Evolutionary conservation across 345 rosid species (phyloP).

Genomic region (Excoecaria cochinchinensis): DNA sequence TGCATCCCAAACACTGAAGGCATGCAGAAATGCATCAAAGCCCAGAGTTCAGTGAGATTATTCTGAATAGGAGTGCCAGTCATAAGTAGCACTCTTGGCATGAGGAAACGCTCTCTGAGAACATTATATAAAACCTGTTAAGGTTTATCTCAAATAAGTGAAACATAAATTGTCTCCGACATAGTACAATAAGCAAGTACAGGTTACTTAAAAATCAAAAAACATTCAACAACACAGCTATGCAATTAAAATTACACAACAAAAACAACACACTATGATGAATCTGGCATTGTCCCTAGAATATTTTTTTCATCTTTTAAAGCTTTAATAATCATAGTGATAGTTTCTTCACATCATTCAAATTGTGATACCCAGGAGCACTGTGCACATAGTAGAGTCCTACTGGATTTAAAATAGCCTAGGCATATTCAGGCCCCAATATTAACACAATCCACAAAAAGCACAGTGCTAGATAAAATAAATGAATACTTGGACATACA

Average conservation of each 20-base stretch:
- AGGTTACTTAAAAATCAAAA: not conserved
- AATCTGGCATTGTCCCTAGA: not conserved
- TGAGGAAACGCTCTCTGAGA: slow-evolving; percentile 57
- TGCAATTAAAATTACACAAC: not conserved
- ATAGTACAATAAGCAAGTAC: not conserved
- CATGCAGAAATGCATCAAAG: slow-evolving; percentile 91
- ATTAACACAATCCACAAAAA: not conserved
- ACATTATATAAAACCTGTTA: slow-evolving; percentile 73
- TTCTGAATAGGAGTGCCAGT: slow-evolving; percentile 93
- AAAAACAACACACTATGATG: not conserved
- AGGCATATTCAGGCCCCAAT: not conserved
- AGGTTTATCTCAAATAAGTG: slow-evolving; percentile 9
- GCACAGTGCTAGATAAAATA: not conserved
- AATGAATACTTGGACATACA: slow-evolving; percentile 42
- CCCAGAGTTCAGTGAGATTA: slow-evolving; percentile 90
- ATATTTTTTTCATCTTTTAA: not conserved
- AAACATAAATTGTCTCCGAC: not conserved
- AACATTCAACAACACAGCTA: not conserved
- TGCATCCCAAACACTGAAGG: slow-evolving; percentile 77
- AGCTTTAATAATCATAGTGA: not conserved
- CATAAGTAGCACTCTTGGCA: slow-evolving; percentile 84
- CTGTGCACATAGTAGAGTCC: not conserved
- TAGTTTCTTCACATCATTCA: not conserved
- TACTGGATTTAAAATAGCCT: not conserved
- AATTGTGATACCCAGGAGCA: not conserved